Percentiles rank a stretch among this genome's conserved stretches.
Evolutionary conservation across 2,329 filamentous ascomycete genomes (phyloP).

Genomic region (Epichloe festucae): DNA sequence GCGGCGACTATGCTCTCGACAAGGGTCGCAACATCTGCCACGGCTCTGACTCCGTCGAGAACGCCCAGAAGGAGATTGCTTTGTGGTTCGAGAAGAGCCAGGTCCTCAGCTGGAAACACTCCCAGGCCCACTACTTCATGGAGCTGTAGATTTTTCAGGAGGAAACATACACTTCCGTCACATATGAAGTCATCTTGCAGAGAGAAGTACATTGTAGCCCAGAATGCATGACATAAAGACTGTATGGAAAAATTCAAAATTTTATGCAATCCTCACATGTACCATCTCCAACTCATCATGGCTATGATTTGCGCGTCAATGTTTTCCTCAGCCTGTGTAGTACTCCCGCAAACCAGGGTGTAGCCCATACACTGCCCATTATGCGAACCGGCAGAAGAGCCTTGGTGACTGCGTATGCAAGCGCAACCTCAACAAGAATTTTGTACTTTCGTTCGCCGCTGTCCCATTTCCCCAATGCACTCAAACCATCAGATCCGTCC

Average conservation of each 20-base stretch:
- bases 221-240: background rate
- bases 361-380: constrained; percentile 69
- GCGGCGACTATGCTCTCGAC: constrained; percentile 76
- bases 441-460: constrained; percentile 35
- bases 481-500: constrained; percentile 10
- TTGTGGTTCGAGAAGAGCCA: constrained; percentile 95
- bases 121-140: constrained; percentile 90
- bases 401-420: constrained; percentile 87
- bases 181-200: background rate
- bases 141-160: constrained; percentile 52
- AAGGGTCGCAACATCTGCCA: constrained; percentile 97
- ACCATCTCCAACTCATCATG: constrained; percentile 1
- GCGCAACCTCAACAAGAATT: constrained; percentile 58
- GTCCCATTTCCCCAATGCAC: constrained; percentile 24
- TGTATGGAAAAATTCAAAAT: background rate
- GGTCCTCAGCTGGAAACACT: constrained; percentile 70
- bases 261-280: background rate
- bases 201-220: background rate
- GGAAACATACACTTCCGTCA: background rate
- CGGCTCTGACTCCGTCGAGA: constrained; percentile 97
- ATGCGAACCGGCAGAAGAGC: constrained; percentile 67
- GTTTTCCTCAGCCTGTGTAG: constrained; percentile 31
- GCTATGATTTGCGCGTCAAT: constrained; percentile 17
- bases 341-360: constrained; percentile 77
- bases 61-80: constrained; percentile 98